These are phyloP conservation scores for Fallopia convolvulus DNA, from an alignment of 148 eudicot species.

Conservation along the genomic window DNA sequence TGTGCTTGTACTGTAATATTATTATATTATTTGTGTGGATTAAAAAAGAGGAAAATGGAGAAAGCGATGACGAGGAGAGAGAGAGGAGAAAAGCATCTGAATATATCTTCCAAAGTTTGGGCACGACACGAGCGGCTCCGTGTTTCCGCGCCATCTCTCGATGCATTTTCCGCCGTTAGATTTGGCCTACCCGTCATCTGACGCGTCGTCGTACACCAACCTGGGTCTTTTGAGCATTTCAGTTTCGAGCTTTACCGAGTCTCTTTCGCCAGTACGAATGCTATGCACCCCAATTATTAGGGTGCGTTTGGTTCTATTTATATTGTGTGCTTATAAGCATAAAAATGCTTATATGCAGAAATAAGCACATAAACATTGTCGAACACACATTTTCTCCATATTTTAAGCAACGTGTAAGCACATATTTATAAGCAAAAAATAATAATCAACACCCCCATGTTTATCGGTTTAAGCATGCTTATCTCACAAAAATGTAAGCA, in stretches of 20 bases:
- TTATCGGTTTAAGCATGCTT: too few relatives aligned
- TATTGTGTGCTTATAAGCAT: too few relatives aligned
- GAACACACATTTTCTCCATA: too few relatives aligned
- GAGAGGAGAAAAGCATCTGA: not conserved
- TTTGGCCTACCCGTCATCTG: not conserved
- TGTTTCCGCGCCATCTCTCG: conserved; percentile 36
- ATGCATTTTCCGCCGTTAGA: not conserved
- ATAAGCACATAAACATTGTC: too few relatives aligned
- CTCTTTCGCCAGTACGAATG: not conserved
- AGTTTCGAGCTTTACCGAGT: not conserved
- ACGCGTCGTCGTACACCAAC: not conserved
- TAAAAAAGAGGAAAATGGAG: conserved; percentile 7
- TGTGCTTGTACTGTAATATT: not conserved
- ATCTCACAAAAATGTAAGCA: too few relatives aligned
- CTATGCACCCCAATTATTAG: not conserved
- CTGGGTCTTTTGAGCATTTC: not conserved
- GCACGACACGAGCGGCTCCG: conserved; percentile 54
- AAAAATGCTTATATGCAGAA: too few relatives aligned
- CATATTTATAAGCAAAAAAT: too few relatives aligned
- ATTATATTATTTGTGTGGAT: not conserved
- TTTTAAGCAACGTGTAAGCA: too few relatives aligned
- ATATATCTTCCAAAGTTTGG: conserved; percentile 36
- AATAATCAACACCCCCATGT: too few relatives aligned
- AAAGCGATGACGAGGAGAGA: conserved; percentile 16
- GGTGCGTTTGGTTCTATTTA: too few relatives aligned